These are phyloP conservation scores for Hypoxylon sp. DNA, from an alignment of 2,329 filamentous ascomycete genomes.

Conservation along the genomic window DNA sequence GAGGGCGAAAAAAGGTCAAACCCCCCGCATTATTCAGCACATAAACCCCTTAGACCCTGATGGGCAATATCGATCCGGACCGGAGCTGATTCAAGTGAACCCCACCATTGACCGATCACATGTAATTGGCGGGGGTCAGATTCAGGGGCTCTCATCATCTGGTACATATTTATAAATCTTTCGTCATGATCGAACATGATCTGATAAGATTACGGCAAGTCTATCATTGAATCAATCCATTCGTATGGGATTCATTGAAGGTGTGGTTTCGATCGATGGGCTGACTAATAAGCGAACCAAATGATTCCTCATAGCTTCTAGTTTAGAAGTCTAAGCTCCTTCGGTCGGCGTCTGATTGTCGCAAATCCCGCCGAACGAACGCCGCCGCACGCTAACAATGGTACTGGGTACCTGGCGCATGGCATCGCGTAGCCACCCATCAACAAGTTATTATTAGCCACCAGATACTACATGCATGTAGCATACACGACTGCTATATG, in stretches of 20 bases:
- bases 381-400: not conserved
- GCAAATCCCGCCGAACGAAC: constrained; percentile 12
- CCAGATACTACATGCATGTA: not conserved
- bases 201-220: not conserved
- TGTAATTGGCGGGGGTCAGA: constrained; percentile 19
- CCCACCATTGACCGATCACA: constrained; percentile 17
- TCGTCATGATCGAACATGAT: no score
- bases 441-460: constrained; percentile 3
- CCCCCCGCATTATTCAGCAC: constrained; percentile 46
- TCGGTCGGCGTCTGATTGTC: constrained; percentile 8
- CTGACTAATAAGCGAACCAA: not conserved
- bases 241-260: not conserved
- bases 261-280: not conserved
- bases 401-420: not conserved
- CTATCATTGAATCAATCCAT: not conserved
- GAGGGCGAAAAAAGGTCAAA: constrained; percentile 23
- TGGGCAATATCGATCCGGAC: constrained; percentile 22
- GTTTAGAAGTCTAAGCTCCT: not conserved
- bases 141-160: not conserved
- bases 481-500: not conserved
- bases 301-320: not conserved
- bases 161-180: not conserved
- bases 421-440: not conserved
- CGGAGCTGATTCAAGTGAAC: constrained; percentile 24
- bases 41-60: constrained; percentile 2